These are phyloP conservation scores for Laetiporus sulphureus DNA, from an alignment of 1,284 basidiomycete genomes.

Conservation along the genomic window DNA sequence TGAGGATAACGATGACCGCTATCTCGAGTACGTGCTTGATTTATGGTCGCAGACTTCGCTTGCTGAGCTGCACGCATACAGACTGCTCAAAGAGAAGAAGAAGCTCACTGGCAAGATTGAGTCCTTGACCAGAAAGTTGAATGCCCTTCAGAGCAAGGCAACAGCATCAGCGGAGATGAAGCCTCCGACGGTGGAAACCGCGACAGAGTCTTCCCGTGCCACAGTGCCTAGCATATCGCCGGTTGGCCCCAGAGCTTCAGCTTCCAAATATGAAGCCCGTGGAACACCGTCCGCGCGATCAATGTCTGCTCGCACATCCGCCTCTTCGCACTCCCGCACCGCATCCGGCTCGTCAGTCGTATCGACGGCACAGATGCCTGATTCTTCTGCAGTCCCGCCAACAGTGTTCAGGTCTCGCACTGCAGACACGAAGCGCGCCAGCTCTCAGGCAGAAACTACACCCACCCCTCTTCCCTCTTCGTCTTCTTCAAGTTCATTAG, in stretches of 20 bases:
- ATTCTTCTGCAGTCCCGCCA: too few relatives aligned
- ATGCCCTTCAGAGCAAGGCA: conserved; percentile 61
- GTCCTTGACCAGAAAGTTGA: conserved; percentile 60
- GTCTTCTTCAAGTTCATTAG: conserved; percentile 26
- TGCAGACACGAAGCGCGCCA: conserved; percentile 31
- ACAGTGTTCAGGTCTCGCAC: conserved; percentile 45
- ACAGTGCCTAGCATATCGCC: too few relatives aligned
- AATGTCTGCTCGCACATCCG: too few relatives aligned
- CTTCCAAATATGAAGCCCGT: too few relatives aligned
- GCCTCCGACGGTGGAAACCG: too few relatives aligned
- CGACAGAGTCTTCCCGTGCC: too few relatives aligned
- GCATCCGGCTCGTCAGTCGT: conserved; percentile 38
- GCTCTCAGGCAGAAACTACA: conserved; percentile 6
- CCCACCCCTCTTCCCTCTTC: conserved; percentile 10
- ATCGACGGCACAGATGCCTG: conserved; percentile 48
- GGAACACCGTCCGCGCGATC: too few relatives aligned
- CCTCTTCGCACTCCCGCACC: conserved; percentile 28
- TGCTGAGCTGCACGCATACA: conserved; percentile 21
- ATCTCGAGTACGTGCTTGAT: conserved; percentile 55
- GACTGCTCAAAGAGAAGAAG: conserved; percentile 73
- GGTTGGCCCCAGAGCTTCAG: too few relatives aligned
- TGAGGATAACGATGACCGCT: conserved; percentile 74
- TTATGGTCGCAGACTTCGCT: neutral
- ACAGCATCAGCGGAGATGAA: too few relatives aligned
- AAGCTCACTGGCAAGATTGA: conserved; percentile 64